Conservation (phyloP, 768 basidiomycete genomes). For the Tricholoma saponaceum region DNA sequence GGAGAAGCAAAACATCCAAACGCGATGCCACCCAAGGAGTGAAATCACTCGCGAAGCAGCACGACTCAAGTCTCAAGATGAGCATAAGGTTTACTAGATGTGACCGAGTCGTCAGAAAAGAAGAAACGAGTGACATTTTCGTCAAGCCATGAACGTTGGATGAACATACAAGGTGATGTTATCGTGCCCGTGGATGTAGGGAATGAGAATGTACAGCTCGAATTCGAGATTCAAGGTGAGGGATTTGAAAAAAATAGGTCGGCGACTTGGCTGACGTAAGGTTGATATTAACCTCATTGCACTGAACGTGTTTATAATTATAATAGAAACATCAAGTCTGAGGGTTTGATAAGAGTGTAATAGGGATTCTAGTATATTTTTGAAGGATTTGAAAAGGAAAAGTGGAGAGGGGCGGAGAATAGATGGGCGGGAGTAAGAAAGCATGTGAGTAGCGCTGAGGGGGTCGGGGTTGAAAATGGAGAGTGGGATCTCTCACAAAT, state of each 20-base stretch:
- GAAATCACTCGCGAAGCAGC: too few relatives aligned
- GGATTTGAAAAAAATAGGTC: constrained; percentile 20
- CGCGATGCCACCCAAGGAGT: too few relatives aligned
- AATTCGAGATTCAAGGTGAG: not conserved
- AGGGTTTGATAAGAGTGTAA: not conserved
- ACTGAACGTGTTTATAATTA: not conserved
- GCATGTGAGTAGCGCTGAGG: constrained; percentile 15
- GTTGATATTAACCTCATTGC: not conserved
- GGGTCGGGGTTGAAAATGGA: constrained; percentile 40
- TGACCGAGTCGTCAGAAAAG: too few relatives aligned
- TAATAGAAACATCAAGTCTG: not conserved
- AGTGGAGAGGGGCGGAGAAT: constrained; percentile 8
- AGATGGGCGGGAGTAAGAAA: constrained; percentile 22
- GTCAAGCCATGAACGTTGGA: too few relatives aligned
- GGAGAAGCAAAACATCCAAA: too few relatives aligned
- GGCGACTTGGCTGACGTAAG: constrained; percentile 21
- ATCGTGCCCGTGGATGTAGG: too few relatives aligned
- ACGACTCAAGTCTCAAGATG: too few relatives aligned
- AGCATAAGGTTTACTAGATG: too few relatives aligned
- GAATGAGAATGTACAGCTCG: too few relatives aligned
- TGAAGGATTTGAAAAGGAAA: not conserved
- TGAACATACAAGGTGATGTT: too few relatives aligned
- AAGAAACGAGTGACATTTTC: not conserved
- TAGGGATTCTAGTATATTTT: not conserved
- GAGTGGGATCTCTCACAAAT: constrained; percentile 32